Conservation (phyloP, 2,329 filamentous ascomycete genomes). For the Nothophaeocryptopus gaeumannii region DNA sequence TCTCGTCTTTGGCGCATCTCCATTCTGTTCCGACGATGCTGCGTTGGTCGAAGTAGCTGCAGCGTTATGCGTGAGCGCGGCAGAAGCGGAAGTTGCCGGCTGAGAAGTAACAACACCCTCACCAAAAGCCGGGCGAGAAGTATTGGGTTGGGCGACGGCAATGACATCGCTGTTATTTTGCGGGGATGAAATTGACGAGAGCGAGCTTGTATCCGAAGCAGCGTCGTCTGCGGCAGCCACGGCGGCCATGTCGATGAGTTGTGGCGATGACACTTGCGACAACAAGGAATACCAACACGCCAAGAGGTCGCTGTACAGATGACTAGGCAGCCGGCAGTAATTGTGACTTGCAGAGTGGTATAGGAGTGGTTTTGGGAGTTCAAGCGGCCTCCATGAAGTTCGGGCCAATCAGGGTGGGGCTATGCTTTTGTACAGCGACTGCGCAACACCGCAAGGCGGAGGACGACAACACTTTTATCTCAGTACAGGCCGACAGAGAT, state of each 20-base stretch:
- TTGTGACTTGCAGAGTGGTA: no score
- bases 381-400: no score
- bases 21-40: background rate
- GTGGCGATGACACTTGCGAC: background rate
- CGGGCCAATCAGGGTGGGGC: conserved; percentile 11
- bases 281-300: background rate
- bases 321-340: background rate
- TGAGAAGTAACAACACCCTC: conserved; percentile 32
- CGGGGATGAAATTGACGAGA: conserved; percentile 11
- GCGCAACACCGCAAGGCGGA: no score
- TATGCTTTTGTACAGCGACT: conserved; percentile 2
- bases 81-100: conserved; percentile 25
- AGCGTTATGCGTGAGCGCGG: conserved; percentile 22
- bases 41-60: conserved; percentile 34
- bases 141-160: background rate
- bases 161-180: conserved; percentile 7
- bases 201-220: conserved; percentile 9
- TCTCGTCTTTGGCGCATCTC: conserved; percentile 26
- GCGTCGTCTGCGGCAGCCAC: conserved; percentile 2
- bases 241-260: background rate
- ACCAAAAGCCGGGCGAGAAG: conserved; percentile 12
- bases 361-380: no score
- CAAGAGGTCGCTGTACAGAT: conserved; percentile 5
- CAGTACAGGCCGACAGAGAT: background rate
- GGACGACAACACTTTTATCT: conserved; percentile 3